Evolutionary conservation across 176 grass and related monocot species (phyloP).

Genomic region (Otatea glauca): DNA sequence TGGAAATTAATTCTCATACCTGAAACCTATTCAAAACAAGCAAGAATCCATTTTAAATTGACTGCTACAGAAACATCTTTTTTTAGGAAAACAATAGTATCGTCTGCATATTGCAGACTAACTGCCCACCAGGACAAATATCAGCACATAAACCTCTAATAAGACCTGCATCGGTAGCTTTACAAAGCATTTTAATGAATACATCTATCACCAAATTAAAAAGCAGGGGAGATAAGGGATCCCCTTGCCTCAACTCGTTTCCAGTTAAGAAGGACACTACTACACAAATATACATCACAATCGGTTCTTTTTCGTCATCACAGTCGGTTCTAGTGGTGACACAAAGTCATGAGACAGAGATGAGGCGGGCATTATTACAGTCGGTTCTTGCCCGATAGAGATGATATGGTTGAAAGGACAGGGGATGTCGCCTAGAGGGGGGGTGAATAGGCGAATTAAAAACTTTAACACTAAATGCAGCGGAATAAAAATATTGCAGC

Average conservation of each 20-base stretch:
- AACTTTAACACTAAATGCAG: too few species aligned
- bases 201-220: background rate
- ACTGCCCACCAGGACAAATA: background rate
- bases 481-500: too few species aligned
- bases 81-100: background rate
- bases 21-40: background rate
- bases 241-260: background rate
- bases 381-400: too few species aligned
- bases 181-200: background rate
- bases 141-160: background rate
- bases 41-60: background rate
- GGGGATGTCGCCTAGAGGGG: too few species aligned
- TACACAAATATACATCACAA: too few species aligned
- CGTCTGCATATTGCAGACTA: background rate
- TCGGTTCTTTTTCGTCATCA: too few species aligned
- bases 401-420: too few species aligned
- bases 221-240: background rate
- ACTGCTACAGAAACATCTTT: background rate
- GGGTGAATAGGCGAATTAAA: too few species aligned
- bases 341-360: too few species aligned
- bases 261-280: background rate
- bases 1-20: too few species aligned
- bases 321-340: too few species aligned
- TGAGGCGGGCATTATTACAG: too few species aligned
- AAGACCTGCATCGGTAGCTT: background rate